Conservation (phyloP, 2,329 filamentous ascomycete species). For the Epichloe sibirici region DNA sequence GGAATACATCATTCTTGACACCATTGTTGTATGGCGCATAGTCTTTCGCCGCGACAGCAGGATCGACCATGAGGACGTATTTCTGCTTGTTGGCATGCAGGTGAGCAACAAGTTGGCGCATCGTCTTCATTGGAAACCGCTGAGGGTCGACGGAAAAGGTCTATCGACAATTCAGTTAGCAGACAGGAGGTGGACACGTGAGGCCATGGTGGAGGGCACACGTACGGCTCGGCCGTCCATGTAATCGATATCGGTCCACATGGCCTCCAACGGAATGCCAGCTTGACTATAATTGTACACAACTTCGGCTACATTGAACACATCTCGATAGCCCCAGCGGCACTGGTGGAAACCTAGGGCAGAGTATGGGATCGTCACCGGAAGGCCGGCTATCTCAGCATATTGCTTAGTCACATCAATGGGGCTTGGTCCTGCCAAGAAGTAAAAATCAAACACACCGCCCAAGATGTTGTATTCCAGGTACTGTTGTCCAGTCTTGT, state of each 20-base stretch:
- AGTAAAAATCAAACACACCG: constrained; percentile 63
- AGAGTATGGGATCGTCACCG: constrained; percentile 54
- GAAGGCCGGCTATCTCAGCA: constrained; percentile 40
- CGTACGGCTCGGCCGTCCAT: constrained; percentile 20
- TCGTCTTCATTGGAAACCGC: constrained; percentile 46
- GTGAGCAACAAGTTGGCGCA: constrained; percentile 53
- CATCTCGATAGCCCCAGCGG: constrained; percentile 51
- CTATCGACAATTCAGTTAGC: background rate
- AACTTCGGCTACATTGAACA: constrained; percentile 53
- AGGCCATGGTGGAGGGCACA: background rate
- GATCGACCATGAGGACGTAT: constrained; percentile 71
- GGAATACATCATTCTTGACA: constrained; percentile 31
- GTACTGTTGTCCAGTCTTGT: constrained; percentile 41
- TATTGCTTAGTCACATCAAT: constrained; percentile 48
- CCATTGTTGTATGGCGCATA: constrained; percentile 32
- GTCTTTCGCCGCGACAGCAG: constrained; percentile 47
- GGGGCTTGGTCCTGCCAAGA: constrained; percentile 46
- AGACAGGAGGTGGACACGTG: background rate
- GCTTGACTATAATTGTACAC: constrained; percentile 55
- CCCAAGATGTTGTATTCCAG: constrained; percentile 72
- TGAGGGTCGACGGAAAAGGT: constrained; percentile 54
- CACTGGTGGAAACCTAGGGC: constrained; percentile 50
- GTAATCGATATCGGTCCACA: constrained; percentile 33
- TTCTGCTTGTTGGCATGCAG: constrained; percentile 56
- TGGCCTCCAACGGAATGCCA: constrained; percentile 49